Evolutionary conservation across 1,284 basidiomycete species (phyloP), one percentile per base, ranked within the genome.

Genomic region (Lignosus rhinocerotis): DNA sequence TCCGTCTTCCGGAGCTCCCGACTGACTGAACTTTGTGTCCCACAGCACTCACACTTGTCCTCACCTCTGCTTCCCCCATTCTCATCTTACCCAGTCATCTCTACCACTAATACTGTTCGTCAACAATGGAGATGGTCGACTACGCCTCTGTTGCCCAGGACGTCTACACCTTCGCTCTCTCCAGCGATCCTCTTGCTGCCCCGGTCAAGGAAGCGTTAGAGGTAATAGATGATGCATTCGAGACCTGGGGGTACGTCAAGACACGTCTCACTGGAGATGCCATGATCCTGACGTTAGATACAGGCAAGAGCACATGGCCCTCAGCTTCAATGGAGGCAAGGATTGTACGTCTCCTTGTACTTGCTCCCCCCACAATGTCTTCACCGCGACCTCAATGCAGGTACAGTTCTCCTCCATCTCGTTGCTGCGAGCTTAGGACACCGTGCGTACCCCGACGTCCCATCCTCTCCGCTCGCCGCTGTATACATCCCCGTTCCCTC

Each of bases 311-410:
- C 79, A 80, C 53, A 76, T 94, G 14, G 90, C 92, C 6, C 80
- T 99, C 53, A 97, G 94, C 73, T 99, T 98, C 78, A 99, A 99
- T 67, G 96, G 96, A 12, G 96, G 96, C 45, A 99, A 99, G 73
- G 96, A 99, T 71, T 98, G 95, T 95, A 67, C 68, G 92, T 79
- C 0, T n/a, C 44, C 19, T 53, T 19, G 45, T 16, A 39, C 39
- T 8, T 16, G 32, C 5, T 19, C 2, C 7, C n/a, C n/a, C 38
- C 21, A 19, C 39, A 42, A 11, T 11, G 43, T 11, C 9, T 30
- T 30, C 19, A 19, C 12, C 25, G n/a, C 3, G 12, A 32, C 49
- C 11, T 10, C 30, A 17, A 3, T 41, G 41, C 69, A 96, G 94
- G 95, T 72, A 98, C 96, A 0, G 95, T 98, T 11, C 83, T 99